phyloP scores from a whole-genome alignment of 2,329 filamentous ascomycete species.

The Penicillium sp. region DNA sequence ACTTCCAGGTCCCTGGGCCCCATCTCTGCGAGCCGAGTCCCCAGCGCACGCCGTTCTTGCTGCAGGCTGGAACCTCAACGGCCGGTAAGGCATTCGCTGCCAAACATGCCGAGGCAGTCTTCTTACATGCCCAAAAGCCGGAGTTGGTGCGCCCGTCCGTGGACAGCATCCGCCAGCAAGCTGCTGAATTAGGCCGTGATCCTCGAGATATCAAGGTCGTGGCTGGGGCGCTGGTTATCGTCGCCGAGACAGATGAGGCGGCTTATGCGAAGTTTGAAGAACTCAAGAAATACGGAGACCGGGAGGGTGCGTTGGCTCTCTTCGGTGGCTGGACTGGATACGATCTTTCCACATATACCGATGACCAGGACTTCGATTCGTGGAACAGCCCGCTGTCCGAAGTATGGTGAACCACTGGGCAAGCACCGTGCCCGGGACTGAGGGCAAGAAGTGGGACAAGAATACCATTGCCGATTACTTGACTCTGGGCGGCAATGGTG shows the following conservation, averaged over 20 bases:
- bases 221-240: constrained; percentile 42
- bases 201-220: constrained; percentile 42
- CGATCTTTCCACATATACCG: constrained; percentile 40
- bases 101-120: constrained; percentile 45
- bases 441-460: constrained; percentile 39
- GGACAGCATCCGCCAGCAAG: constrained; percentile 39
- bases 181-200: constrained; percentile 37
- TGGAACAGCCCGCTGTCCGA: constrained; percentile 39
- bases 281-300: constrained; percentile 41
- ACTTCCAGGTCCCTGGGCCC: constrained; percentile 44
- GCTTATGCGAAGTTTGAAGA: constrained; percentile 43
- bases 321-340: constrained; percentile 48
- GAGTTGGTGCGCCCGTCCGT: constrained; percentile 42
- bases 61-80: constrained; percentile 46
- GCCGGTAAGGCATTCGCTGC: constrained; percentile 46
- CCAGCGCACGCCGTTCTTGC: constrained; percentile 46
- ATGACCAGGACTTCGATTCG: constrained; percentile 45
- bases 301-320: constrained; percentile 42
- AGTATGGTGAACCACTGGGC: constrained; percentile 45
- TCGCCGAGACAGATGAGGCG: constrained; percentile 43
- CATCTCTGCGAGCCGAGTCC: constrained; percentile 44
- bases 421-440: constrained; percentile 39
- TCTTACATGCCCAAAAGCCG: constrained; percentile 43
- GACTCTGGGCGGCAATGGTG: constrained; percentile 32
- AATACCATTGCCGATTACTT: constrained; percentile 34